Conservation (phyloP, 768 basidiomycete species). For the Megacollybia marginata region DNA sequence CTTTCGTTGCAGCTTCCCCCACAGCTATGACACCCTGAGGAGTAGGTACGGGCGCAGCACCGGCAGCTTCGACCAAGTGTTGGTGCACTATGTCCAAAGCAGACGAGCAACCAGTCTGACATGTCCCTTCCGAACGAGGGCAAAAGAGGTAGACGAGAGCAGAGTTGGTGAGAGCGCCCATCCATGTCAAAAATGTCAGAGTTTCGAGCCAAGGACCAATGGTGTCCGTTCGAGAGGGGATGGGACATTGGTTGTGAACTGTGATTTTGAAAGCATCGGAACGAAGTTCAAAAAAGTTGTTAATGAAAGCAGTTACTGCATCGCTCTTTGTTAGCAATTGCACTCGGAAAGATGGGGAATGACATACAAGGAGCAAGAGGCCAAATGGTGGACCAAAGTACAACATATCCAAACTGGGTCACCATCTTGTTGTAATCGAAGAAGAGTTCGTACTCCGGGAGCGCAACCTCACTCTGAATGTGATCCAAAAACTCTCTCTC, state of each 20-base stretch:
- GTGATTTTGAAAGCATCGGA: slow-evolving; percentile 96
- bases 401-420: slow-evolving; percentile 89
- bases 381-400: slow-evolving; percentile 92
- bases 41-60: no score
- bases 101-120: background rate
- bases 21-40: no score
- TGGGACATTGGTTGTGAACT: slow-evolving; percentile 73
- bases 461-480: slow-evolving; percentile 36
- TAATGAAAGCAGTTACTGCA: slow-evolving; percentile 73
- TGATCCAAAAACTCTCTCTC: slow-evolving; percentile 68
- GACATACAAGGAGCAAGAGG: slow-evolving; percentile 60
- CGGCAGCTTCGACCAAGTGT: no score
- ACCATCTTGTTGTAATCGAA: slow-evolving; percentile 96
- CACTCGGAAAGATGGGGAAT: no score
- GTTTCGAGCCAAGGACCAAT: slow-evolving; percentile 92
- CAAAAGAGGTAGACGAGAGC: slow-evolving; percentile 89
- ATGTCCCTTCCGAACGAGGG: slow-evolving; percentile 19
- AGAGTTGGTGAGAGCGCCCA: slow-evolving; percentile 11
- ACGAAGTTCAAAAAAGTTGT: slow-evolving; percentile 88
- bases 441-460: slow-evolving; percentile 59
- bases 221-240: slow-evolving; percentile 78
- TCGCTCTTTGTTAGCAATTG: slow-evolving; percentile 18
- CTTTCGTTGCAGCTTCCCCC: no score
- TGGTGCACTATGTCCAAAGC: no score
- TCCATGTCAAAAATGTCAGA: no score